These are phyloP conservation scores for Aureobasidium sp. DNA, from an alignment of 2,329 filamentous ascomycete species.

Conservation along the genomic window DNA sequence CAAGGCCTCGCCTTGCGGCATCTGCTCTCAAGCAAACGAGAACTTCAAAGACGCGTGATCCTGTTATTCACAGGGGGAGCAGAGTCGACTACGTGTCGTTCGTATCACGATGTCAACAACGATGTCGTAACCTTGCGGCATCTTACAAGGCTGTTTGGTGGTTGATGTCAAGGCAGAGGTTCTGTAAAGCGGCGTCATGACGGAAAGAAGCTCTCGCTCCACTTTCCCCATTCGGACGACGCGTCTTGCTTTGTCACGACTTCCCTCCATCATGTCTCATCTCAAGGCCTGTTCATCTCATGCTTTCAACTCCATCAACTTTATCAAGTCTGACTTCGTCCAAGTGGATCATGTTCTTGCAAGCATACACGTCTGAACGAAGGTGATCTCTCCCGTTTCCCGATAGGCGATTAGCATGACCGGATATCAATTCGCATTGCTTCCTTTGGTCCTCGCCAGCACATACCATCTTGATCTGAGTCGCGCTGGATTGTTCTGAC, in stretches of 20 bases:
- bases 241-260: background rate
- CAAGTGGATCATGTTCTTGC: background rate
- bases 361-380: background rate
- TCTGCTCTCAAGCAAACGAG: background rate
- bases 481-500: too few relatives aligned
- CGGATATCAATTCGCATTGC: too few relatives aligned
- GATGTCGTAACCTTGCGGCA: background rate
- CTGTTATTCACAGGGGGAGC: background rate
- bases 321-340: background rate
- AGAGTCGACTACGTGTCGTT: background rate
- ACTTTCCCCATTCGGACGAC: slow-evolving; percentile 8
- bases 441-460: too few relatives aligned
- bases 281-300: background rate
- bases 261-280: background rate
- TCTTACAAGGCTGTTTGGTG: background rate
- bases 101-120: background rate
- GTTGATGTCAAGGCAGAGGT: background rate
- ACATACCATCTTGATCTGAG: too few relatives aligned
- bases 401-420: too few relatives aligned
- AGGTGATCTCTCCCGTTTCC: too few relatives aligned
- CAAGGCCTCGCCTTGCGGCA: background rate
- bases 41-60: background rate
- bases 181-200: background rate
- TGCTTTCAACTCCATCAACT: background rate
- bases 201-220: background rate